A percentile compares a stretch with the other conserved stretches of the same genome.
These are phyloP conservation scores for Rhizopus delemar DNA, from an alignment of 371 early-diverging fungal species.

Conservation along the genomic window DNA sequence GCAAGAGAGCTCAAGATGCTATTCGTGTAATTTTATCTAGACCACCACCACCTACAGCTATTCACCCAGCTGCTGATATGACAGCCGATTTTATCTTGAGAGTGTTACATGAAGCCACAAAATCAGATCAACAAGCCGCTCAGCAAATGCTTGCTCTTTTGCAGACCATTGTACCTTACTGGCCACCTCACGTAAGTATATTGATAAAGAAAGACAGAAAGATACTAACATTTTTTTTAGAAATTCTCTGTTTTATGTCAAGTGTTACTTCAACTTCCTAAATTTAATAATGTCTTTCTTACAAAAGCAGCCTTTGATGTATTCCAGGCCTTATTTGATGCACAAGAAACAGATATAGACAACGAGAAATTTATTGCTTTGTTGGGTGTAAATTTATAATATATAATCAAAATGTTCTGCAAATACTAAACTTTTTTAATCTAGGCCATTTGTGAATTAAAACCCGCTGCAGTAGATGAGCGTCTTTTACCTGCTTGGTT, in stretches of 20 bases:
- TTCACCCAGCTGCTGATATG: conserved; percentile 79
- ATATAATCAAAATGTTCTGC: conserved; percentile 12
- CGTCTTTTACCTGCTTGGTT: conserved; percentile 86
- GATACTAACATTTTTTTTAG: conserved; percentile 20
- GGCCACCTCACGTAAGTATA: conserved; percentile 64
- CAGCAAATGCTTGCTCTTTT: conserved; percentile 79
- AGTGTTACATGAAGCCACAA: conserved; percentile 68
- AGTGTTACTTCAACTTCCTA: conserved; percentile 78
- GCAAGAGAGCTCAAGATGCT: conserved; percentile 87
- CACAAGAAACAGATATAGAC: conserved; percentile 56
- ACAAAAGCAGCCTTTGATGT: conserved; percentile 85
- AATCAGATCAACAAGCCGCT: conserved; percentile 68
- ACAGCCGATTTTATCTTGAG: conserved; percentile 75
- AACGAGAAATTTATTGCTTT: conserved; percentile 58
- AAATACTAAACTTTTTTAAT: conserved; percentile 18
- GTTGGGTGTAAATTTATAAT: conserved; percentile 35
- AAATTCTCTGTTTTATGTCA: conserved; percentile 68
- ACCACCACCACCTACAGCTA: conserved; percentile 73
- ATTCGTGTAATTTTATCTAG: conserved; percentile 65
- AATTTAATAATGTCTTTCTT: conserved; percentile 79
- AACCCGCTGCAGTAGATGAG: conserved; percentile 84
- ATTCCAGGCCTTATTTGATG: conserved; percentile 67
- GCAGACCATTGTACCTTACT: conserved; percentile 71
- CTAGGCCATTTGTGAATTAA: conserved; percentile 72
- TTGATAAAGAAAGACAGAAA: too few relatives aligned